Conservation (phyloP, 2,329 filamentous ascomycete species). For the Paradendryphiella salina region DNA sequence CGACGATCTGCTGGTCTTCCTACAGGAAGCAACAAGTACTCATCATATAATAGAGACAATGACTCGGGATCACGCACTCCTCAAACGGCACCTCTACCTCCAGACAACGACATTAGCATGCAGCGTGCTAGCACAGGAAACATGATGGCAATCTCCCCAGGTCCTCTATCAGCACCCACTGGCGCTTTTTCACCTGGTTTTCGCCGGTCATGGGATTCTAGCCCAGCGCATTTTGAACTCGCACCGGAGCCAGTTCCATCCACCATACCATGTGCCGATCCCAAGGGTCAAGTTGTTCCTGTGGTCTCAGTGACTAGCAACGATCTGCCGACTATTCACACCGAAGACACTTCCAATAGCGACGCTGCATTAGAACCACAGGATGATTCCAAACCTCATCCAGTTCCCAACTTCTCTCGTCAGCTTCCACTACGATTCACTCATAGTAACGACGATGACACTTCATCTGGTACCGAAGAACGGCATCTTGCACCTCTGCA, state of each 20-base stretch:
- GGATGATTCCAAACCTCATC: conserved; percentile 21
- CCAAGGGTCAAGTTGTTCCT: conserved; percentile 44
- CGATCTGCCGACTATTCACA: conserved; percentile 15
- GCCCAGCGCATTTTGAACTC: conserved; percentile 41
- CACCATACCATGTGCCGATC: conserved; percentile 43
- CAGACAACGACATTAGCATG: conserved; percentile 54
- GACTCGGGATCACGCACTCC: conserved; percentile 42
- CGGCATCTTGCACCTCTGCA: conserved; percentile 24
- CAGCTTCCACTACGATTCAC: conserved; percentile 39
- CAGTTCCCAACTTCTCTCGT: conserved; percentile 47
- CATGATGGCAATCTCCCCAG: conserved; percentile 49
- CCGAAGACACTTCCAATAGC: conserved; percentile 7
- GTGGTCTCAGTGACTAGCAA: conserved; percentile 42
- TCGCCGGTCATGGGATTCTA: conserved; percentile 48
- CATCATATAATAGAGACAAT: conserved; percentile 39
- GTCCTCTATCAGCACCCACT: conserved; percentile 47
- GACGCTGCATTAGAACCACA: conserved; percentile 16
- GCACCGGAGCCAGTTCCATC: conserved; percentile 36
- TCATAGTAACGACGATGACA: conserved; percentile 18
- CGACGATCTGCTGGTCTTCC: conserved; percentile 40
- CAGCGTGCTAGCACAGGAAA: conserved; percentile 52
- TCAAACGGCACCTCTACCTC: conserved; percentile 45
- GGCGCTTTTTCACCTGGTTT: conserved; percentile 44
- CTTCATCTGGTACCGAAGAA: conserved; percentile 16
- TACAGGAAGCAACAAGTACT: conserved; percentile 35